Percentiles rank a stretch among this genome's conserved stretches.
Conservation (phyloP, 1,139 yeast species). For the Scheffersomyces illinoinensis region DNA sequence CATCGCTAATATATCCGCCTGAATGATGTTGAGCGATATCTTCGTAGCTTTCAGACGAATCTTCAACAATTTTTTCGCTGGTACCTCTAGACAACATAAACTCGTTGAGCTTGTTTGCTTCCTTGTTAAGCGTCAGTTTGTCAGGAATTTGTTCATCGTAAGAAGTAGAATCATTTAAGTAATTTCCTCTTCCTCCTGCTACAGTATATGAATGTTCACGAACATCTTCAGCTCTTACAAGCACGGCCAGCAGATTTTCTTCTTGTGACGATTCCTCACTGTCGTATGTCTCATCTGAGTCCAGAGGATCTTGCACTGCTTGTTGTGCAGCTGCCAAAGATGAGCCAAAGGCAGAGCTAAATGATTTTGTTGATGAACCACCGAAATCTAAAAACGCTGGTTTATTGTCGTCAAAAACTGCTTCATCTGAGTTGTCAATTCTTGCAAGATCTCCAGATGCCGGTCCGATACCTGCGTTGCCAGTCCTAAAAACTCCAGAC, state of each 20-base stretch:
- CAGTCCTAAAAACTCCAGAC: too few species aligned
- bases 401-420: not conserved
- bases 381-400: not conserved
- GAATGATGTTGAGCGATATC: not conserved
- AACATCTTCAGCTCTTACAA: not conserved
- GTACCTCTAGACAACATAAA: not conserved
- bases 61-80: not conserved
- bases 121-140: not conserved
- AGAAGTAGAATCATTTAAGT: not conserved
- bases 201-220: not conserved
- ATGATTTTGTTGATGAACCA: conserved; percentile 4
- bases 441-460: too few species aligned
- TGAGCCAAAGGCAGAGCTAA: not conserved
- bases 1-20: not conserved
- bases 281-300: not conserved
- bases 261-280: not conserved
- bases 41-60: not conserved
- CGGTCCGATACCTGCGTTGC: too few species aligned
- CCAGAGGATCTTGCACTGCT: not conserved
- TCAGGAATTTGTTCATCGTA: not conserved
- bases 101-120: not conserved
- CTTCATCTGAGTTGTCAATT: not conserved
- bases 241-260: not conserved
- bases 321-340: not conserved
- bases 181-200: not conserved